Evolutionary conservation across 805 yeast species (phyloP).

Genomic region (Kodamaea nitidulidarum): DNA sequence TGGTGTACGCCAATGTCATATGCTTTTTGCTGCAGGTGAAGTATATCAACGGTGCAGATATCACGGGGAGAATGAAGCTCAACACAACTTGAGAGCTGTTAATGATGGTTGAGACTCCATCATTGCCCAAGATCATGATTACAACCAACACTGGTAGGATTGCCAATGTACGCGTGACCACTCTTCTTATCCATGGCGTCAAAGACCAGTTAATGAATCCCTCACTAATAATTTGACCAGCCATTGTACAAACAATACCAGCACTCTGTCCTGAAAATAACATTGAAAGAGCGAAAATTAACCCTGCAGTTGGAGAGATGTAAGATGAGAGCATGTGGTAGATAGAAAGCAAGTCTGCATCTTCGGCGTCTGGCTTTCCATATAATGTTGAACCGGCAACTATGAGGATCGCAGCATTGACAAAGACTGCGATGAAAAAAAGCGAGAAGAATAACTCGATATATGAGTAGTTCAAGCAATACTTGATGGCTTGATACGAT

Average conservation of each 20-base stretch:
- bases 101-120: slow-evolving; percentile 43
- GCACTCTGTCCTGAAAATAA: slow-evolving; percentile 45
- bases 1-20: slow-evolving; percentile 35
- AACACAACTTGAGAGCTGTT: slow-evolving; percentile 43
- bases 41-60: slow-evolving; percentile 44
- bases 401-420: slow-evolving; percentile 42
- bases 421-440: slow-evolving; percentile 42
- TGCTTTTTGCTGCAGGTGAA: slow-evolving; percentile 37
- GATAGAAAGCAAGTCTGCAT: slow-evolving; percentile 43
- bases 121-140: slow-evolving; percentile 36
- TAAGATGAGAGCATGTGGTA: slow-evolving; percentile 42
- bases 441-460: slow-evolving; percentile 38
- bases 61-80: slow-evolving; percentile 42
- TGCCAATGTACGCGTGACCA: slow-evolving; percentile 39
- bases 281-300: slow-evolving; percentile 44
- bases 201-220: slow-evolving; percentile 45
- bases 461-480: slow-evolving; percentile 39
- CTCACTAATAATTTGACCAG: slow-evolving; percentile 44
- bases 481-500: slow-evolving; percentile 38
- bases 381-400: slow-evolving; percentile 41
- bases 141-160: slow-evolving; percentile 40
- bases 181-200: slow-evolving; percentile 41
- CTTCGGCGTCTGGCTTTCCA: slow-evolving; percentile 43
- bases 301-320: slow-evolving; percentile 43
- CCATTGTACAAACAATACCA: slow-evolving; percentile 47